These are phyloP conservation scores for Vanrija sp. DNA, from an alignment of 1,284 basidiomycete species.

Conservation along the genomic window DNA sequence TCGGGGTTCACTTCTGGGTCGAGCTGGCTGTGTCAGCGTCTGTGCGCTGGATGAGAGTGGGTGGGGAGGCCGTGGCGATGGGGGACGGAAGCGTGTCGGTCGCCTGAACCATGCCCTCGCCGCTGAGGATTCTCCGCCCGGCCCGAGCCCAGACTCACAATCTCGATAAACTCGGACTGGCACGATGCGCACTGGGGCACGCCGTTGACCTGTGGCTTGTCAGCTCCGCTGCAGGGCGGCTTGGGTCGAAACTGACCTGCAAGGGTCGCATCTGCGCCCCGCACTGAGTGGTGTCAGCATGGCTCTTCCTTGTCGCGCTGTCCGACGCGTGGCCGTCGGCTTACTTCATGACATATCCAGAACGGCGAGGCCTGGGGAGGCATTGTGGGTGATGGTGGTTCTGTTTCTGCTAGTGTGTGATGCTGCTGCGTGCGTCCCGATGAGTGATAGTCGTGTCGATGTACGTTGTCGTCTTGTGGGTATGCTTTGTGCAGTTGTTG, in stretches of 20 bases:
- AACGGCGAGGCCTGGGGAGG: slow-evolving; percentile 25
- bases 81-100: too few species aligned
- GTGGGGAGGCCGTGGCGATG: background rate
- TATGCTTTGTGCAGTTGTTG: too few species aligned
- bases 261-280: slow-evolving; percentile 43
- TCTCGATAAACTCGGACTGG: slow-evolving; percentile 43
- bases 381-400: slow-evolving; percentile 12
- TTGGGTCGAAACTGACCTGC: slow-evolving; percentile 13
- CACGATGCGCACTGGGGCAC: slow-evolving; percentile 41
- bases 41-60: background rate
- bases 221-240: background rate
- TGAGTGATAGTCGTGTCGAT: too few species aligned
- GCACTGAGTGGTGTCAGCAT: slow-evolving; percentile 25
- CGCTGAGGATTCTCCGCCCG: too few species aligned
- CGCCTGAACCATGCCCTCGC: background rate
- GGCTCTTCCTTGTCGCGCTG: background rate
- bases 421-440: too few species aligned
- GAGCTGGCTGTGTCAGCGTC: slow-evolving; percentile 24
- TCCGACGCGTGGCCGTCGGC: slow-evolving; percentile 1
- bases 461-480: too few species aligned
- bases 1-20: slow-evolving; percentile 42
- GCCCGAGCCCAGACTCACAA: too few species aligned
- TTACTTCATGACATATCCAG: slow-evolving; percentile 44
- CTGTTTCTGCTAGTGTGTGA: too few species aligned
- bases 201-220: slow-evolving; percentile 24